Conservation (phyloP, 129 eudicot genomes). For the Flaveria bidentis region DNA sequence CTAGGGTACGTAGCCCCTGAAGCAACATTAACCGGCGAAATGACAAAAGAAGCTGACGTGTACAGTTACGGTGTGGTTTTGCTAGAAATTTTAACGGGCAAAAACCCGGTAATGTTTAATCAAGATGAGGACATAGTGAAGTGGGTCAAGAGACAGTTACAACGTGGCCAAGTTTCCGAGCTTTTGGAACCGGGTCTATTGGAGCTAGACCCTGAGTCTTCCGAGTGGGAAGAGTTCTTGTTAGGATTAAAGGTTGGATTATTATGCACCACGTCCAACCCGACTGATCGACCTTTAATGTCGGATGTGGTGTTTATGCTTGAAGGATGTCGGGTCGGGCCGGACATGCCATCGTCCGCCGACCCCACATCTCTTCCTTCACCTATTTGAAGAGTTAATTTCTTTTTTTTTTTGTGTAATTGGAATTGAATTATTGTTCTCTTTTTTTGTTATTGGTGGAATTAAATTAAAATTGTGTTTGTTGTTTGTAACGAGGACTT, state of each 20-base stretch:
- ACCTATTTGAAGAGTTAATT: constrained; percentile 36
- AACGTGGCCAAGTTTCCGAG: constrained; percentile 64
- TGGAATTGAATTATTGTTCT: constrained; percentile 17
- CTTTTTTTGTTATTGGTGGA: constrained; percentile 21
- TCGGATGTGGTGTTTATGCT: constrained; percentile 85
- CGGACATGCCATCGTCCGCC: constrained; percentile 74
- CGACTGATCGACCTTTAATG: constrained; percentile 73
- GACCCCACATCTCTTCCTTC: constrained; percentile 72
- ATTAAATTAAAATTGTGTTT: constrained; percentile 1
- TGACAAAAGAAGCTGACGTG: constrained; percentile 67
- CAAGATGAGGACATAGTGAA: constrained; percentile 86
- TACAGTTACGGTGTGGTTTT: constrained; percentile 83
- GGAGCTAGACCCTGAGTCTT: constrained; percentile 87
- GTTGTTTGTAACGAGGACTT: constrained; percentile 8
- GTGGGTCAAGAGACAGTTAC: constrained; percentile 87
- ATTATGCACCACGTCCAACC: constrained; percentile 75
- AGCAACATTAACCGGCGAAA: constrained; percentile 48
- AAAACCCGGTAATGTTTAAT: constrained; percentile 70
- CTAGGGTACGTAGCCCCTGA: constrained; percentile 81
- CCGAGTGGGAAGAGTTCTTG: constrained; percentile 91
- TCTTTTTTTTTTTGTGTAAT: constrained; percentile 14
- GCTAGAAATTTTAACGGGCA: constrained; percentile 73
- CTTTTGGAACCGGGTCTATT: constrained; percentile 77
- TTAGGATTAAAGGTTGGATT: constrained; percentile 83
- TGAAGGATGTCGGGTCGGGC: constrained; percentile 88